A percentile compares a stretch with the other conserved stretches of the same genome.
These are phyloP conservation scores for Phytopythium vexans DNA, from an alignment of 352 stramenopile genomes.

Conservation along the genomic window DNA sequence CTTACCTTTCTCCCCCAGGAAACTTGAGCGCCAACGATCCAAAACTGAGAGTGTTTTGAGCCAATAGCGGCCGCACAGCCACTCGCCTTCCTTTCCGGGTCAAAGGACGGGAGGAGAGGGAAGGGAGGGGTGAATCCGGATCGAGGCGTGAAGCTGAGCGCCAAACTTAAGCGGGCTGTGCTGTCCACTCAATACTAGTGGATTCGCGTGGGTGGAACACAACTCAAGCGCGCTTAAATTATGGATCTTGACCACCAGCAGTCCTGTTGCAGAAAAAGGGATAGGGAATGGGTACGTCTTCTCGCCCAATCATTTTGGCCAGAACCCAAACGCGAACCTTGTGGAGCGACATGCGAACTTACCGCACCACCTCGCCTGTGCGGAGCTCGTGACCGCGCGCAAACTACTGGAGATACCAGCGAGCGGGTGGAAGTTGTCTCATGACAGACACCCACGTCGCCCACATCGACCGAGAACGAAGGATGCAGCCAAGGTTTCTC, in stretches of 20 bases:
- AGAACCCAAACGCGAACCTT: not conserved
- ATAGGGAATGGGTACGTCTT: not conserved
- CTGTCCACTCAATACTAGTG: not conserved
- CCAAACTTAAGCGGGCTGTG: slow-evolving; percentile 9
- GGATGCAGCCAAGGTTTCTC: no score
- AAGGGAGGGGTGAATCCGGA: slow-evolving; percentile 1
- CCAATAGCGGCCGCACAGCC: slow-evolving; percentile 16
- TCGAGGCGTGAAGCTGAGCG: not conserved
- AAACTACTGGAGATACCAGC: no score
- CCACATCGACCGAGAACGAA: no score
- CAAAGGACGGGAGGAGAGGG: not conserved
- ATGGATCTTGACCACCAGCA: not conserved
- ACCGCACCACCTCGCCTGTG: not conserved
- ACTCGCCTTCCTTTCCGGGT: slow-evolving; percentile 2
- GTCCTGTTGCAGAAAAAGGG: not conserved
- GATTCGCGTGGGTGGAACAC: not conserved
- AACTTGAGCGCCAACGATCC: slow-evolving; percentile 38
- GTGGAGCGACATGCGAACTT: not conserved
- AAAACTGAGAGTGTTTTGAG: slow-evolving; percentile 34
- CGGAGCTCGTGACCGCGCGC: no score
- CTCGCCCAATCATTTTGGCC: not conserved
- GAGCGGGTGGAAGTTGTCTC: no score
- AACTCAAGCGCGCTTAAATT: slow-evolving; percentile 20
- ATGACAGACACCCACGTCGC: no score
- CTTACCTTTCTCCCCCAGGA: slow-evolving; percentile 29